Base-by-base conservation (phyloP, 2,329 filamentous ascomycete species). In the Fusarium solani-melongenae region DNA sequence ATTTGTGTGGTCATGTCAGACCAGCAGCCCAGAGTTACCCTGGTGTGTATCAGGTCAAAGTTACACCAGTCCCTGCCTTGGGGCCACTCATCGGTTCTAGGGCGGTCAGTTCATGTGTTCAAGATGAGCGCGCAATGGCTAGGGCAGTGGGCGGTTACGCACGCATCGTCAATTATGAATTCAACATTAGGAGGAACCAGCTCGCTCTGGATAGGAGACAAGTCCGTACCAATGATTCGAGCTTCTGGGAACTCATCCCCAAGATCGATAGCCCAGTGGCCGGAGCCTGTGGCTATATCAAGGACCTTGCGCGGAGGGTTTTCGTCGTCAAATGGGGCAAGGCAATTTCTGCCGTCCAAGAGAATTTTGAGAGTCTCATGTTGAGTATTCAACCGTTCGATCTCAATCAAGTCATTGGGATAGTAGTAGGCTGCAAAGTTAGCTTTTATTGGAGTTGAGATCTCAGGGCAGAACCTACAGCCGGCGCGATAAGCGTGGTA, bases 401-500 rank as follows among this genome's bases (percentile, higher is more conserved):
- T 53, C 39, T 64, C 62, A 9, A 59, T 33, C 10, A 22, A 6
- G 27, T 64, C 62, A 20, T 64, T 64, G 6, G 62, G 62, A n/a
- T 64, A 64, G 53, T 64, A 33, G 15, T 64, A 64, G 20, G 62
- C 62, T 64, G 27, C 33, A 31, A 29, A 29, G n/a, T 59, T 22
- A 64, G 62, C 36, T 36, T 49, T 22, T 6, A 14, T 22, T 12
- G 22, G 12, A 14, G 5, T n/a, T 6, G 39, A 31, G 12, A 17
- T 20, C 4, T 24, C n/a, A 46, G 17, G 7, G 2, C 9, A 38
- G 22, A 15, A 46, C 15, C 29, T 59, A 64, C 62, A 64, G 51
- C 62, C 62, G 12, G 62, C 62, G 31, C 53, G 62, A 49, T 64
- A 64, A 58, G 62, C 62, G 46, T 64, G 62, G 34, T 64, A 64